A percentile compares a stretch with the other conserved stretches of the same genome.
These are phyloP conservation scores for Xylariaceae sp. DNA, from an alignment of 2,329 filamentous ascomycete genomes.

Conservation along the genomic window DNA sequence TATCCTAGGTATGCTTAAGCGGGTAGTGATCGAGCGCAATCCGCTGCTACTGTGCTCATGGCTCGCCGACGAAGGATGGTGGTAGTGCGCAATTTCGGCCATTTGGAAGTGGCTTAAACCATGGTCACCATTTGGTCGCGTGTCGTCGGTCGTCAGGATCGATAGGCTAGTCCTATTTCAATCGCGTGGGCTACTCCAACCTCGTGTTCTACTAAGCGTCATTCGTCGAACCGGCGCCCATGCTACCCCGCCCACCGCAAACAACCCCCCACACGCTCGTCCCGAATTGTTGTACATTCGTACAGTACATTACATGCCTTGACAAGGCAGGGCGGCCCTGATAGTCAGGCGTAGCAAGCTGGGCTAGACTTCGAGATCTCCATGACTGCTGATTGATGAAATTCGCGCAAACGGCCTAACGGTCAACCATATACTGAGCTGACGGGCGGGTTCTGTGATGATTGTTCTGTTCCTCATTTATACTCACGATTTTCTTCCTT, in stretches of 20 bases:
- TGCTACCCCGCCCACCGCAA: constrained; percentile 21
- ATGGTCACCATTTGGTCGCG: constrained; percentile 13
- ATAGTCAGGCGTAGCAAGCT: constrained; percentile 20
- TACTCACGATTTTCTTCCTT: constrained; percentile 4
- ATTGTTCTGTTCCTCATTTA: constrained; percentile 7
- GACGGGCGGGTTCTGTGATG: constrained; percentile 10
- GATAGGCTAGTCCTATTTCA: constrained; percentile 25
- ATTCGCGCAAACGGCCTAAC: constrained; percentile 18
- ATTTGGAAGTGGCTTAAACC: neutral
- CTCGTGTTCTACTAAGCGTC: constrained; percentile 6
- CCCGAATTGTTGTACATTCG: neutral
- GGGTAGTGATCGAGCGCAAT: neutral
- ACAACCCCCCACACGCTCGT: constrained; percentile 8
- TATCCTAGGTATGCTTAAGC: neutral
- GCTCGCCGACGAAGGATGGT: constrained; percentile 1
- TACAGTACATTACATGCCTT: constrained; percentile 6
- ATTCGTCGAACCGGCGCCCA: constrained; percentile 20
- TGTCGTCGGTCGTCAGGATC: constrained; percentile 22
- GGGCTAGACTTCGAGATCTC: constrained; percentile 12
- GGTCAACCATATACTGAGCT: neutral
- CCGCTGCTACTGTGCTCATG: constrained; percentile 1
- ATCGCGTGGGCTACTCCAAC: constrained; percentile 20
- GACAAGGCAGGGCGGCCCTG: constrained; percentile 12
- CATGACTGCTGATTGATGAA: constrained; percentile 3
- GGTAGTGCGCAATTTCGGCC: constrained; percentile 3